Base-by-base conservation (phyloP, 129 eudicot species). In the Tagetes erecta region DNA sequence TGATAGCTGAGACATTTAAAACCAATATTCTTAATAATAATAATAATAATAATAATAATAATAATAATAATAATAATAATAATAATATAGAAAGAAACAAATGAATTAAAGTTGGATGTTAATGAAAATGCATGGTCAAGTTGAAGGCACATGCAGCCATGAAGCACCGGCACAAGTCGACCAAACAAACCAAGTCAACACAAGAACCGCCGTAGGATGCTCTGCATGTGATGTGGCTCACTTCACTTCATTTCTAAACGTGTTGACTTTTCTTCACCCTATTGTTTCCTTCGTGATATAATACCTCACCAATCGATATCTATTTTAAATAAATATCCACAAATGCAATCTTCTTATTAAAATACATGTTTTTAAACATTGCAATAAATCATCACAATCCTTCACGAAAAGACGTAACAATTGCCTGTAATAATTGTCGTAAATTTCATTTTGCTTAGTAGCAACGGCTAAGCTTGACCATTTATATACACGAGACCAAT, bases 121-220 rank as follows among this genome's bases (percentile, higher is more conserved):
- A 63, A 45, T 73, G 35, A 62, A 20, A 46, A 37, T 63, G 68
- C 68, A 63, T 63, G 68, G 77, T 34, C 36, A 53, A 53, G 75
- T n/a, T 39, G 11, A 30, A 57, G 57, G 67, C 70, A 78, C 79
- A 75, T 75, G 79, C 79, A 75, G 51, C 62, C 79, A 75, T 50
- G 53, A 64, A 41, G 9, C 53, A 75, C 64, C 71, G 58, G 77
- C 78, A 64, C 14, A 46, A 51, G 55, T 73, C 47, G 69, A 59
- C 69, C 70, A 39, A 64, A 64, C 34, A 64, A 39, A 64, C 14
- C 60, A 45, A 63, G 76, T 78, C 81, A 78, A 78, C 81, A 30
- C 31, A 70, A 27, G 30, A 60, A 78, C 65, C 76, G 81, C 81
- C 81, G 81, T 13, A 36, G 71, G 60, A 47, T 70, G 45, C 76